A percentile compares a stretch with the other conserved stretches of the same genome.
These are phyloP conservation scores for Draba incana DNA, from an alignment of 345 rosid species.

Conservation along the genomic window DNA sequence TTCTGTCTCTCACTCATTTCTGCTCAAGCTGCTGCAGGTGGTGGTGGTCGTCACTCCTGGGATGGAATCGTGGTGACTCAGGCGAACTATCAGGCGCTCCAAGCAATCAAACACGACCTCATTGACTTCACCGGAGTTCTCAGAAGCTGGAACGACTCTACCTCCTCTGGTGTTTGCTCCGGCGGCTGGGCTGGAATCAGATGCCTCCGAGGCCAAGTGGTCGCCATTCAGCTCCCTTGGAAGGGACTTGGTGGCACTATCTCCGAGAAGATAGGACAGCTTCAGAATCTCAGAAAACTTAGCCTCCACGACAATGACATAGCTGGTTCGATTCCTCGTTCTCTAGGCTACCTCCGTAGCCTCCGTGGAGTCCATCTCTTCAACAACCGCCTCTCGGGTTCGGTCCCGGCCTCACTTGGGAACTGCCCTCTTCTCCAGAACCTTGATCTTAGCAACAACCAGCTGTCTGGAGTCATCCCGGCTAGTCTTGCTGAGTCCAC, in stretches of 20 bases:
- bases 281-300: slow-evolving; percentile 66
- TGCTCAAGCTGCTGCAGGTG: slow-evolving; percentile 51
- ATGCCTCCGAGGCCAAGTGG: slow-evolving; percentile 82
- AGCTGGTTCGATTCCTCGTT: slow-evolving; percentile 66
- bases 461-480: slow-evolving; percentile 64
- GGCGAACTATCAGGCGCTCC: slow-evolving; percentile 69
- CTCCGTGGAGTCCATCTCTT: slow-evolving; percentile 87
- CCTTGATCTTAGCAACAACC: slow-evolving; percentile 75
- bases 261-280: slow-evolving; percentile 86
- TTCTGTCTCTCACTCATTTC: slow-evolving; percentile 42
- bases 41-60: slow-evolving; percentile 51
- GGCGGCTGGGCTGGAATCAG: slow-evolving; percentile 92
- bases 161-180: slow-evolving; percentile 64
- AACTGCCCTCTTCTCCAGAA: slow-evolving; percentile 66
- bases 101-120: slow-evolving; percentile 68
- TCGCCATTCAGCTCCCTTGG: slow-evolving; percentile 94
- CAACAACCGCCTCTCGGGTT: slow-evolving; percentile 87
- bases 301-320: slow-evolving; percentile 83
- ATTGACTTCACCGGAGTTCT: slow-evolving; percentile 67
- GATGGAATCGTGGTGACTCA: slow-evolving; percentile 74
- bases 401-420: slow-evolving; percentile 76
- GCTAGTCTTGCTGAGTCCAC: slow-evolving; percentile 69
- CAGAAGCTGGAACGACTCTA: slow-evolving; percentile 73
- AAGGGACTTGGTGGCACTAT: slow-evolving; percentile 75
- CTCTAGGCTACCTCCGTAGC: slow-evolving; percentile 72